Evolutionary conservation across 2,329 filamentous ascomycete species (phyloP).

Genomic region (Botrytis cinerea): DNA sequence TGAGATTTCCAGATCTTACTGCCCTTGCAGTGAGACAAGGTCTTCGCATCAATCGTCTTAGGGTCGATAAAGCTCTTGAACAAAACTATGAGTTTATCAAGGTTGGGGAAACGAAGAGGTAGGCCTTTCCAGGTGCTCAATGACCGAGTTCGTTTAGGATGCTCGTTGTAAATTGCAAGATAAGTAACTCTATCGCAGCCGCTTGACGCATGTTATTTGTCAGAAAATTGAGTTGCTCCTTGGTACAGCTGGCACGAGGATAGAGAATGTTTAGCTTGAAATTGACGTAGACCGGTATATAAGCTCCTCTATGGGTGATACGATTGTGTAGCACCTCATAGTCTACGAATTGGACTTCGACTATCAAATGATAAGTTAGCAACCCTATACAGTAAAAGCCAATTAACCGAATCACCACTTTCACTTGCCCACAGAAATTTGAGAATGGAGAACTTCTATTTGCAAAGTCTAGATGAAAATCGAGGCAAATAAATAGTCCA

Average conservation of each 20-base stretch:
- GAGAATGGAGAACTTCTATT: neutral
- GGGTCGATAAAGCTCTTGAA: slow-evolving; percentile 3
- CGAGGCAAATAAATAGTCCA: neutral
- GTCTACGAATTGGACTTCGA: neutral
- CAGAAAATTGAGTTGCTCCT: neutral
- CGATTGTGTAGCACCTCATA: neutral
- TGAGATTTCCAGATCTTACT: neutral
- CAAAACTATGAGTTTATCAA: neutral
- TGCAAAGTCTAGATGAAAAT: neutral
- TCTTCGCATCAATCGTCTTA: neutral
- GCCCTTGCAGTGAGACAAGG: neutral
- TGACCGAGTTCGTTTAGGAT: neutral
- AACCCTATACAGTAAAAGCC: neutral
- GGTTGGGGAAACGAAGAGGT: neutral
- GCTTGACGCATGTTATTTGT: neutral
- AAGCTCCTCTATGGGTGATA: neutral
- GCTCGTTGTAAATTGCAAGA: neutral
- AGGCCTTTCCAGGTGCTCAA: neutral
- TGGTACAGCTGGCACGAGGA: neutral
- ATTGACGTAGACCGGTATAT: neutral
- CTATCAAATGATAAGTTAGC: neutral
- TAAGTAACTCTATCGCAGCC: neutral
- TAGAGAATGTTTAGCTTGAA: neutral
- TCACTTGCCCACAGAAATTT: neutral
- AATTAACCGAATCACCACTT: neutral